These are phyloP conservation scores for Aphanomyces invadans DNA, from an alignment of 352 stramenopile species.

Conservation along the genomic window DNA sequence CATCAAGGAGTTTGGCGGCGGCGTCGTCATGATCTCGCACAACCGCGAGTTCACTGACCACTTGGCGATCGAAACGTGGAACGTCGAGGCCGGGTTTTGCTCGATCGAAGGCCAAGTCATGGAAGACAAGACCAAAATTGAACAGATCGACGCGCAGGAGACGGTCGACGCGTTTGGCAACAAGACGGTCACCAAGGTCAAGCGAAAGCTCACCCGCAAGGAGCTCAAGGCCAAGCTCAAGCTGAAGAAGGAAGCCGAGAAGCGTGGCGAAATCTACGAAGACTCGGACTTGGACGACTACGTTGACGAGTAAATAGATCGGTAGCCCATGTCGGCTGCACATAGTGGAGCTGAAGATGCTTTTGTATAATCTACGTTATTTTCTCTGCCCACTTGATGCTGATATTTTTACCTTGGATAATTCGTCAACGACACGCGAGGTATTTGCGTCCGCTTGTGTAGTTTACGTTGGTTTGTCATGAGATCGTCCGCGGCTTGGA, in stretches of 20 bases:
- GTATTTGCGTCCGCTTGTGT: no score
- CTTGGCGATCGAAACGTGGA: conserved; percentile 92
- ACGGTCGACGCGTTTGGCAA: conserved; percentile 76
- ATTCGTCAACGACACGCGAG: neutral
- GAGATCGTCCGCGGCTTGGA: no score
- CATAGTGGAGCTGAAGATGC: neutral
- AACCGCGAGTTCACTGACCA: conserved; percentile 95
- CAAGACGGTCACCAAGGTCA: conserved; percentile 80
- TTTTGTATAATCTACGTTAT: conserved; percentile 14
- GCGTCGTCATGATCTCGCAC: conserved; percentile 97
- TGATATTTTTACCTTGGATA: neutral
- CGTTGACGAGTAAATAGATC: conserved; percentile 10
- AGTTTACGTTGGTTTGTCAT: no score
- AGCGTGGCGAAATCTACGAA: conserved; percentile 73
- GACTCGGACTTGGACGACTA: conserved; percentile 33
- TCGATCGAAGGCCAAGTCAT: conserved; percentile 72
- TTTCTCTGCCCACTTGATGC: neutral
- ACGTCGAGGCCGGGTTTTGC: conserved; percentile 85
- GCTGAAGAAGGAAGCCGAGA: conserved; percentile 82
- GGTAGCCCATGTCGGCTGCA: neutral
- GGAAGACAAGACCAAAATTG: conserved; percentile 87
- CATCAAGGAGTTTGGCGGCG: conserved; percentile 96
- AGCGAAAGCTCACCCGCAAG: conserved; percentile 86
- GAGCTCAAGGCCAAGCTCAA: conserved; percentile 84
- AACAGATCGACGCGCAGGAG: conserved; percentile 86